These are phyloP conservation scores for Apiosordaria backusii DNA, from an alignment of 495 filamentous ascomycete species.

Conservation along the genomic window DNA sequence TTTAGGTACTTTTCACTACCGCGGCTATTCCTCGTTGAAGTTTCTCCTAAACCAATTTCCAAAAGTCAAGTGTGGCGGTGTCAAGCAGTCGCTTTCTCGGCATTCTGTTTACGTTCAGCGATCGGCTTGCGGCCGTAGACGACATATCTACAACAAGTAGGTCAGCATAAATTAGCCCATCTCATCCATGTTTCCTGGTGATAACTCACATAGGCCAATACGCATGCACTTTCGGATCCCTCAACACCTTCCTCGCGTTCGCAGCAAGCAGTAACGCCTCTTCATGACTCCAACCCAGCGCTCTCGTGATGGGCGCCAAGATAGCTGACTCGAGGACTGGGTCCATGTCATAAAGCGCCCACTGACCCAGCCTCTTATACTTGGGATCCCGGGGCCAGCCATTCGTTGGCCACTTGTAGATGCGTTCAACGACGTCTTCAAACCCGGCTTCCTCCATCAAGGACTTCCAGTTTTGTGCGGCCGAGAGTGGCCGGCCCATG, in stretches of 20 bases:
- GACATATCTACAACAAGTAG: background rate
- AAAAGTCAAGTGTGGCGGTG: too few relatives aligned
- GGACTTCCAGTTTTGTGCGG: constrained; percentile 35
- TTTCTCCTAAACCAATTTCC: too few relatives aligned
- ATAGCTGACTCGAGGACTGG: background rate
- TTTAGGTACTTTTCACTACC: too few relatives aligned
- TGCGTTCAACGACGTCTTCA: constrained; percentile 44
- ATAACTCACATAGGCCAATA: background rate
- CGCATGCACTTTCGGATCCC: background rate
- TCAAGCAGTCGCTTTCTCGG: background rate
- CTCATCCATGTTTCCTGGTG: too few relatives aligned
- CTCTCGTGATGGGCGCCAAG: constrained; percentile 2
- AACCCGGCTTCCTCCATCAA: constrained; percentile 52
- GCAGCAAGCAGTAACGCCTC: background rate
- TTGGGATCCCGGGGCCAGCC: constrained; percentile 53
- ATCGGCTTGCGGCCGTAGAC: background rate
- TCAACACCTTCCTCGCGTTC: background rate
- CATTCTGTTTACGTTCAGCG: background rate
- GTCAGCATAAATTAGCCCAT: background rate
- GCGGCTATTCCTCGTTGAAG: too few relatives aligned
- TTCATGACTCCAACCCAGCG: background rate
- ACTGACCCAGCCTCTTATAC: constrained; percentile 49
- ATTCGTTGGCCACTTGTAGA: constrained; percentile 41
- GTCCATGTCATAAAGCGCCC: constrained; percentile 29
- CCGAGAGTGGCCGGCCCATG: constrained; percentile 15